A percentile compares a stretch with the other conserved stretches of the same genome.
phyloP scores from a whole-genome alignment of 257 asterid genomes.

The Plantago ovata region DNA sequence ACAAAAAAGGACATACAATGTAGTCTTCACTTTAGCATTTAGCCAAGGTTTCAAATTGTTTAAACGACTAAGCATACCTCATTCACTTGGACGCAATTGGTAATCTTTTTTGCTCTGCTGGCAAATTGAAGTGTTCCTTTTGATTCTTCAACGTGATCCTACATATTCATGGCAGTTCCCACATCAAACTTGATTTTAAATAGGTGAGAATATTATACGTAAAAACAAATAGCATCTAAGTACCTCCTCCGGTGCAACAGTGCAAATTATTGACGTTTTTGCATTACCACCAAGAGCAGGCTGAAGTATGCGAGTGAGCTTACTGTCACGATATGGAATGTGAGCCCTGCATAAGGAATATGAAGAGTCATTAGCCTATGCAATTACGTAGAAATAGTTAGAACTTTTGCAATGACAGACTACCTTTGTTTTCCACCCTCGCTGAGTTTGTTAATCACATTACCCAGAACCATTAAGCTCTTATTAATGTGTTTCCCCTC shows the following conservation, averaged over 20 bases:
- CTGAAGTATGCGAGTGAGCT: slow-evolving; percentile 97
- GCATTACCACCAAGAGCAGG: slow-evolving; percentile 99
- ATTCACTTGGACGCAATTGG: slow-evolving; percentile 98
- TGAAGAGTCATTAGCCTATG: slow-evolving; percentile 21
- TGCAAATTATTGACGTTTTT: slow-evolving; percentile 93
- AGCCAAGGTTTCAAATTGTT: slow-evolving; percentile 4
- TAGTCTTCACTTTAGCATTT: neutral
- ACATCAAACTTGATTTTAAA: neutral
- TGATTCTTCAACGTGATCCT: slow-evolving; percentile 90
- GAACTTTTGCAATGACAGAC: neutral
- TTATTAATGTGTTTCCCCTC: slow-evolving; percentile 99
- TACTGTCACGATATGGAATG: slow-evolving; percentile 98
- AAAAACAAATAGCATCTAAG: slow-evolving; percentile 7
- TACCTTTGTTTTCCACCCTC: slow-evolving; percentile 98
- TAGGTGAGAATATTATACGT: neutral
- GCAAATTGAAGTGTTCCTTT: slow-evolving; percentile 98
- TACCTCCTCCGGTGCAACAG: slow-evolving; percentile 98
- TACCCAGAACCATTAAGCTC: slow-evolving; percentile 97
- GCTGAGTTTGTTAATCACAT: slow-evolving; percentile 91
- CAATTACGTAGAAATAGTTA: neutral
- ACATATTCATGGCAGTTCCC: slow-evolving; percentile 7
- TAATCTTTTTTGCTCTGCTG: slow-evolving; percentile 94
- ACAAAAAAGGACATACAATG: slow-evolving; percentile 7
- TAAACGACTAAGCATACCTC: slow-evolving; percentile 51
- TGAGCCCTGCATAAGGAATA: slow-evolving; percentile 60